Evolutionary conservation across 192 early-diverging fungal species (phyloP), one percentile per base, ranked within the genome.

Genomic region (Coemansia sp.): DNA sequence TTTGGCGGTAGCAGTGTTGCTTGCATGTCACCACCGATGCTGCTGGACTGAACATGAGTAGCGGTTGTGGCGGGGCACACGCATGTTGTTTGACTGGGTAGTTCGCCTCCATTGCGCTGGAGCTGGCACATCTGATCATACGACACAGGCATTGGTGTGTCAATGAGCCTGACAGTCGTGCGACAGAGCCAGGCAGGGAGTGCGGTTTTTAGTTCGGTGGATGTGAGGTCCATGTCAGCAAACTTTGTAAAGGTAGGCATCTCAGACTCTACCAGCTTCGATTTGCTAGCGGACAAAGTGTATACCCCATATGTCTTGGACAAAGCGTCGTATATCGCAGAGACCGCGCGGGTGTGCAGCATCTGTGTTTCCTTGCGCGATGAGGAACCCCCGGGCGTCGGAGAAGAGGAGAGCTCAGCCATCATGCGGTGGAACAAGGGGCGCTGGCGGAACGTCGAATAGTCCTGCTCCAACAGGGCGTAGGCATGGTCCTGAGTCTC

Each of bases 161-260:
- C 77, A 32, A 80, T 52, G 29, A 80, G 60, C 9, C 73, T 61
- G 20, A 75, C 41, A 35, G 78, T 71, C 10, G 69, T 80, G 53
- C 78, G 78, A 54, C 78, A 75, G 23, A 80, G 78, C 78, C 78
- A 80, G 17, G 78, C 78, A 7, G 78, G 73, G 58, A 80, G 66
- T 2, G 78, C 69, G 15, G 66, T 32, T 13, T 35, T 35, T 59
- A 75, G 38, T 0, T 80, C 73, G 32, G 65, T 45, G 20, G 73
- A 75, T 1, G 78, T 80, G 33, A 80, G 73, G 17, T 80, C 78
- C 69, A 80, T 67, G 55, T 80, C 78, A 25, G 69, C 69, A 68
- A 80, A 80, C 56, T 80, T 80, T 49, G 63, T 69, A 46, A 80
- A 80, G 0, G 63, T 38, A 9, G 78, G 78, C 32, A 63, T 58